A percentile compares a stretch with the other conserved stretches of the same genome.
Evolutionary conservation across 2,329 filamentous ascomycete species (phyloP).

Genomic region (Xylariaceae sp.): DNA sequence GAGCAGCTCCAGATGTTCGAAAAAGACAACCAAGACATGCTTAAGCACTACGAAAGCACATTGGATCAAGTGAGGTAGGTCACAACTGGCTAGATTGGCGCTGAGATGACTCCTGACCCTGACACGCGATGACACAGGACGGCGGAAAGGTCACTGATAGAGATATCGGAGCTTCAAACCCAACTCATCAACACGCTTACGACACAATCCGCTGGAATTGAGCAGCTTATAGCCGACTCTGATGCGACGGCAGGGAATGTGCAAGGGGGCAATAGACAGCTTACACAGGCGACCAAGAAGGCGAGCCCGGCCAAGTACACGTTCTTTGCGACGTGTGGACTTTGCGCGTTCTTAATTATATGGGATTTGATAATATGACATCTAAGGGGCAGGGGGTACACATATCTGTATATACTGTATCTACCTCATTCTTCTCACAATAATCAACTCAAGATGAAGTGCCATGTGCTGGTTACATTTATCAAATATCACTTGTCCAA

Average conservation of each 20-base stretch:
- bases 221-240: constrained; percentile 81
- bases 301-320: constrained; percentile 71
- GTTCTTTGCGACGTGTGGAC: constrained; percentile 72
- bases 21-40: constrained; percentile 85
- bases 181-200: constrained; percentile 81
- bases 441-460: constrained; percentile 1
- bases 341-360: constrained; percentile 69
- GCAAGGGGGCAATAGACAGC: constrained; percentile 81
- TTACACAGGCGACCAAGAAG: constrained; percentile 74
- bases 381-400: not conserved
- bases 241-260: constrained; percentile 80
- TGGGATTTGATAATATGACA: constrained; percentile 67
- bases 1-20: constrained; percentile 94
- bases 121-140: constrained; percentile 49
- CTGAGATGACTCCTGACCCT: not conserved
- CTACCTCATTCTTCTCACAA: not conserved
- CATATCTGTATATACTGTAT: not conserved
- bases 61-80: constrained; percentile 88
- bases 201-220: constrained; percentile 83
- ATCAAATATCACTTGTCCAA: not conserved
- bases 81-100: not conserved
- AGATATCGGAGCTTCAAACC: constrained; percentile 89
- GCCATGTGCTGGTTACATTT: not conserved
- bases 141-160: constrained; percentile 83
- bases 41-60: constrained; percentile 91